Percentiles rank a stretch among this genome's conserved stretches.
phyloP scores from a whole-genome alignment of 192 early-diverging fungal species.

The Podila minutissima region DNA sequence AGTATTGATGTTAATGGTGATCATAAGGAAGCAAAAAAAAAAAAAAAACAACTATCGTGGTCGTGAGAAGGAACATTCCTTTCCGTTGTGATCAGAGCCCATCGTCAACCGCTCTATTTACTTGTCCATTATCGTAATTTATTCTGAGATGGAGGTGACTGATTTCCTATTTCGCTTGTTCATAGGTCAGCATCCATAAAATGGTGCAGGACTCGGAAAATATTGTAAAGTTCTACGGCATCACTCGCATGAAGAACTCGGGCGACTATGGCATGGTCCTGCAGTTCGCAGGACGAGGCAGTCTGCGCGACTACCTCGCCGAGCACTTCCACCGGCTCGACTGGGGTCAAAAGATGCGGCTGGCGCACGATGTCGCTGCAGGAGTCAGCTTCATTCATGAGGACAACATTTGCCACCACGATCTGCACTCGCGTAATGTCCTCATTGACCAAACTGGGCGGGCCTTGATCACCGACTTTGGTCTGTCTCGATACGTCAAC shows the following conservation, averaged over 20 bases:
- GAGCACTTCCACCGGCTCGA: slow-evolving; percentile 31
- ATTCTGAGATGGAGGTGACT: neutral
- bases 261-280: slow-evolving; percentile 52
- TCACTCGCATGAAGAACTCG: slow-evolving; percentile 25
- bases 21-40: too few relatives aligned
- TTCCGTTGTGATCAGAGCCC: neutral
- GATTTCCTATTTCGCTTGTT: too few relatives aligned
- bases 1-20: too few relatives aligned
- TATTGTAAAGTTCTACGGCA: slow-evolving; percentile 48
- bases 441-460: slow-evolving; percentile 45
- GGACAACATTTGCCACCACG: slow-evolving; percentile 48
- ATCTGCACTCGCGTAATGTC: slow-evolving; percentile 54
- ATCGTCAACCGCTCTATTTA: neutral
- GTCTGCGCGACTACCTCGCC: slow-evolving; percentile 46
- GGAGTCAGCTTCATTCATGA: slow-evolving; percentile 52
- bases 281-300: slow-evolving; percentile 43
- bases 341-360: slow-evolving; percentile 38
- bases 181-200: slow-evolving; percentile 36
- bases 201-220: slow-evolving; percentile 46
- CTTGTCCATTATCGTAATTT: neutral
- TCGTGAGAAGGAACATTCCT: neutral
- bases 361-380: slow-evolving; percentile 35
- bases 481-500: slow-evolving; percentile 38
- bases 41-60: too few relatives aligned
- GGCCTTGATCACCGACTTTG: slow-evolving; percentile 50